Percentiles rank a stretch among this genome's conserved stretches.
Conservation (phyloP, 257 asterid species). For the Cinchona pubescens region DNA sequence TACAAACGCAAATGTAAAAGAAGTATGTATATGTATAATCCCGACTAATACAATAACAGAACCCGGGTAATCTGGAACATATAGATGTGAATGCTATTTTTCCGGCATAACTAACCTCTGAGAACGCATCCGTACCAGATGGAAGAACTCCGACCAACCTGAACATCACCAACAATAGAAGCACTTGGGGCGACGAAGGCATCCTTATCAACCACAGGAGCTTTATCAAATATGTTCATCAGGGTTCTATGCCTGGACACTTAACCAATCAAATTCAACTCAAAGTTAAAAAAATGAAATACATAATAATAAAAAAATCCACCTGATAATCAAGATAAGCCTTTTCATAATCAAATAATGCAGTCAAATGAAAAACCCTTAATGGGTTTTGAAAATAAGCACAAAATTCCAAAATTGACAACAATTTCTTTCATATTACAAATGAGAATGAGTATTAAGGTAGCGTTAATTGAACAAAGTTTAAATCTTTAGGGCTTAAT, state of each 20-base stretch:
- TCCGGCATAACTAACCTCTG: conserved; percentile 55
- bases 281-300: neutral
- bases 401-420: neutral
- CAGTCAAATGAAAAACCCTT: neutral
- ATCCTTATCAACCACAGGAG: conserved; percentile 61
- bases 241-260: conserved; percentile 87
- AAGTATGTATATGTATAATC: neutral
- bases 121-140: conserved; percentile 95
- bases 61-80: neutral
- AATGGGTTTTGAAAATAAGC: neutral
- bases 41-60: neutral
- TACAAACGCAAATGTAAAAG: neutral
- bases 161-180: conserved; percentile 73
- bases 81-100: neutral
- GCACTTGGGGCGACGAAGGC: conserved; percentile 96
- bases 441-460: neutral
- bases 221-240: conserved; percentile 82
- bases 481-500: neutral
- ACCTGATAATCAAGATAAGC: neutral
- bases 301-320: neutral
- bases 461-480: neutral
- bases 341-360: neutral
- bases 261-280: conserved; percentile 26
- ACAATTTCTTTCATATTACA: neutral
- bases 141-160: conserved; percentile 68